phyloP scores from a whole-genome alignment of 78 protist genomes.

The Salpingoeca rosetta region DNA sequence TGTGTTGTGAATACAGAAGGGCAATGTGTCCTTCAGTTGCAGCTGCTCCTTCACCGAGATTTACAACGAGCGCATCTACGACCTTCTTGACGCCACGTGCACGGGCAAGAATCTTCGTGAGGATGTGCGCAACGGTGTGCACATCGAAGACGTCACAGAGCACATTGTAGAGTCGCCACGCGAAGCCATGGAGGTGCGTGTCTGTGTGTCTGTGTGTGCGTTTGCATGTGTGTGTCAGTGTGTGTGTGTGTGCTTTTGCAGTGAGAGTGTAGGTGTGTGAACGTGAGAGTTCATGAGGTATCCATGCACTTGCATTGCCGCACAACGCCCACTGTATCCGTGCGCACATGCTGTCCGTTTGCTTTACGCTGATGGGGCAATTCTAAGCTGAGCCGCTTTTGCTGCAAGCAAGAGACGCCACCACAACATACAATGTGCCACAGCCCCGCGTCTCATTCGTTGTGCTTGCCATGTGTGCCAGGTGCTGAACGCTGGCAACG shows the following conservation, averaged over 20 bases:
- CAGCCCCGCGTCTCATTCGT: too few species aligned
- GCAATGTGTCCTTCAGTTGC: too few species aligned
- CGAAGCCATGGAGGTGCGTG: background rate
- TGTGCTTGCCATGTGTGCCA: too few species aligned
- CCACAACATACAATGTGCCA: too few species aligned
- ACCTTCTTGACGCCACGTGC: constrained; percentile 16
- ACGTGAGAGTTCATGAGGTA: background rate
- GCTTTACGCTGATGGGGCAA: background rate
- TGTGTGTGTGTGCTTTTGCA: background rate
- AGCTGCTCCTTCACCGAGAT: constrained; percentile 21
- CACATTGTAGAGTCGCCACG: background rate
- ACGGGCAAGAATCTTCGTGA: background rate
- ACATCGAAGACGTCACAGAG: background rate
- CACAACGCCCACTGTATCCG: background rate
- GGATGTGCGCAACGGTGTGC: background rate
- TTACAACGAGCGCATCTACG: constrained; percentile 37
- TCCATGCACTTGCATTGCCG: background rate
- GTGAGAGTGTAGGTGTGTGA: background rate
- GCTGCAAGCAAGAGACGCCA: background rate
- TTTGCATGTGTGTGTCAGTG: background rate
- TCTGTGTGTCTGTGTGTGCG: constrained; percentile 3
- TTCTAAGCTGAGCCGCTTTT: background rate
- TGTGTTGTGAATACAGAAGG: too few species aligned
- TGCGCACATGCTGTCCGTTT: too few species aligned
- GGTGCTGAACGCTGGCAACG: constrained; percentile 25